Conservation (phyloP, 2,329 filamentous ascomycete genomes). For the Penicillium frequentans region DNA sequence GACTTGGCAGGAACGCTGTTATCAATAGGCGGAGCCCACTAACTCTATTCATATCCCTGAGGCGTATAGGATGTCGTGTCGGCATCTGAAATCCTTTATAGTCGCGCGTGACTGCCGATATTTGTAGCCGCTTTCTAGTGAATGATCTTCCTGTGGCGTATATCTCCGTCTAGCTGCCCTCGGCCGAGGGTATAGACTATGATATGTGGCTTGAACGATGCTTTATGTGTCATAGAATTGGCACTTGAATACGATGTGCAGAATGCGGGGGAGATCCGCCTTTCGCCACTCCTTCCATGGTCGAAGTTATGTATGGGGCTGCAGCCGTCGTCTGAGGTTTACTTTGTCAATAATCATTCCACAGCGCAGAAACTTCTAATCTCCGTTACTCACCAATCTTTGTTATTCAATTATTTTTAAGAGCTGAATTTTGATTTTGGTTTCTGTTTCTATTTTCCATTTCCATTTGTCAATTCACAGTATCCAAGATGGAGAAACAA, state of each 20-base stretch:
- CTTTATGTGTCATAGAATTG: background rate
- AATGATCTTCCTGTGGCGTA: conserved; percentile 4
- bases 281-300: background rate
- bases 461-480: background rate
- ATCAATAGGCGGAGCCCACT: conserved; percentile 1
- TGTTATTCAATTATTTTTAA: background rate
- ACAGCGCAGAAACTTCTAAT: background rate
- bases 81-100: background rate
- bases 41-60: background rate
- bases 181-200: background rate
- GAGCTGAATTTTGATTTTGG: no score
- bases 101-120: conserved; percentile 10
- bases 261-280: background rate
- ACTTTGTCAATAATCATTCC: background rate
- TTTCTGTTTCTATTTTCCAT: no score
- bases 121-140: background rate
- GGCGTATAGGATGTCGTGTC: background rate
- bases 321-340: background rate
- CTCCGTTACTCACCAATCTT: background rate
- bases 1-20: background rate
- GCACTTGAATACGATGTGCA: background rate
- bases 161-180: background rate
- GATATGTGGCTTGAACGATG: background rate
- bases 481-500: conserved; percentile 22
- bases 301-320: background rate